phyloP scores from a whole-genome alignment of 176 grass and related monocot genomes.

The Paspalum vaginatum region DNA sequence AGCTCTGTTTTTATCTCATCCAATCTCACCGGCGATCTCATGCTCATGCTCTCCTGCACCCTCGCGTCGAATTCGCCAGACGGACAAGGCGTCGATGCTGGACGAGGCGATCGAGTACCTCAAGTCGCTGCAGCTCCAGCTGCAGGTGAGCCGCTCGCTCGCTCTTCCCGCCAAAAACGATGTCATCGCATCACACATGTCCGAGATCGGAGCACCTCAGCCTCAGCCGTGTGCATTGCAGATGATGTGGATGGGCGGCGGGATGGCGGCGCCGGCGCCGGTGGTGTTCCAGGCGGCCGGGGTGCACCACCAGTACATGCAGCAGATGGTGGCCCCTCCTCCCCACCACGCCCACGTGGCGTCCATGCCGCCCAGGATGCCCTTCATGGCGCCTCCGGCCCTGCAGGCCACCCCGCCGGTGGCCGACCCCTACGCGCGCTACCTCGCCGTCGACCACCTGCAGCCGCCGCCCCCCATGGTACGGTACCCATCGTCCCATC shows the following conservation, averaged over 20 bases:
- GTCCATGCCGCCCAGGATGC: slow-evolving; percentile 44
- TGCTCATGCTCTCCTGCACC: background rate
- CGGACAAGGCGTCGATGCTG: slow-evolving; percentile 87
- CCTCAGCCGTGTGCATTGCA: slow-evolving; percentile 10
- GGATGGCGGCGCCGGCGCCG: slow-evolving; percentile 41
- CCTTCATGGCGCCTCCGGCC: slow-evolving; percentile 41
- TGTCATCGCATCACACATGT: too few species aligned
- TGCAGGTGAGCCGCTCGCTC: slow-evolving; percentile 48
- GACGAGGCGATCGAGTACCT: slow-evolving; percentile 95
- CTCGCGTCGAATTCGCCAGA: slow-evolving; percentile 37
- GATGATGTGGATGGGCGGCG: slow-evolving; percentile 88
- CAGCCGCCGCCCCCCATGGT: slow-evolving; percentile 40
- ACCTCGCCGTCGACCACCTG: slow-evolving; percentile 51
- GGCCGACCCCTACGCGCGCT: slow-evolving; percentile 38
- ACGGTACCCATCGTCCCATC: too few species aligned
- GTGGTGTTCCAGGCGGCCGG: slow-evolving; percentile 63
- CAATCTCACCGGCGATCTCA: background rate
- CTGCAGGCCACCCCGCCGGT: slow-evolving; percentile 19
- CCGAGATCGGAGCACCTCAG: too few species aligned
- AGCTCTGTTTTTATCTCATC: background rate
- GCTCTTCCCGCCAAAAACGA: background rate
- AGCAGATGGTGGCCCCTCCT: slow-evolving; percentile 42
- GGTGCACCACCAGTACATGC: slow-evolving; percentile 73
- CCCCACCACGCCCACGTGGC: slow-evolving; percentile 23
- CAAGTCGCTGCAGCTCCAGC: slow-evolving; percentile 81